These are phyloP conservation scores for Apiospora rasikravindrae DNA, from an alignment of 2,329 filamentous ascomycete genomes.

Conservation along the genomic window DNA sequence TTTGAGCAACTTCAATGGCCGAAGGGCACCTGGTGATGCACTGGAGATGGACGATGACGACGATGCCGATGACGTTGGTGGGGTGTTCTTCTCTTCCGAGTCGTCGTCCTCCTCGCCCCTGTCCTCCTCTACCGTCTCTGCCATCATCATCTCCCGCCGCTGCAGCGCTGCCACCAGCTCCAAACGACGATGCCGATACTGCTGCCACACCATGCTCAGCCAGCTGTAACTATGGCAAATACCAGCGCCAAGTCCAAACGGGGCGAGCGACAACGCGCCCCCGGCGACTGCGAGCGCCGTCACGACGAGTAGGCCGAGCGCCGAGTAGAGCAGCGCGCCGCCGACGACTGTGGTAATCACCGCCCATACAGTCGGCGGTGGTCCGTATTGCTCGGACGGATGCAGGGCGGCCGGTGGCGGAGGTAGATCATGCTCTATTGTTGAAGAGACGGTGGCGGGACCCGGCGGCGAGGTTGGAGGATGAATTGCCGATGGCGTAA, in stretches of 20 bases:
- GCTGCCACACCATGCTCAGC: background rate
- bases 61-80: background rate
- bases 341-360: background rate
- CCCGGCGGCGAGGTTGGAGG: background rate
- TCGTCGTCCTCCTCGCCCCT: background rate
- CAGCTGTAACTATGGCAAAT: background rate
- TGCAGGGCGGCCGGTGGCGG: no score
- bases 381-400: background rate
- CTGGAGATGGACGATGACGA: background rate
- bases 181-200: background rate
- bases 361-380: no score
- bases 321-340: background rate
- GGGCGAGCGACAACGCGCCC: background rate
- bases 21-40: background rate
- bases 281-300: background rate
- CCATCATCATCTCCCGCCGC: no score
- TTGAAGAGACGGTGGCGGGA: background rate
- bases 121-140: background rate
- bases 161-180: background rate
- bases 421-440: background rate
- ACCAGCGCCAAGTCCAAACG: background rate
- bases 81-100: background rate
- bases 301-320: background rate
- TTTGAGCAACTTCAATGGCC: background rate
- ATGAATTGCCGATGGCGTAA: no score